These are phyloP conservation scores for Cutaneotrichosporon sp. DNA, from an alignment of 1,284 basidiomycete genomes.

Conservation along the genomic window DNA sequence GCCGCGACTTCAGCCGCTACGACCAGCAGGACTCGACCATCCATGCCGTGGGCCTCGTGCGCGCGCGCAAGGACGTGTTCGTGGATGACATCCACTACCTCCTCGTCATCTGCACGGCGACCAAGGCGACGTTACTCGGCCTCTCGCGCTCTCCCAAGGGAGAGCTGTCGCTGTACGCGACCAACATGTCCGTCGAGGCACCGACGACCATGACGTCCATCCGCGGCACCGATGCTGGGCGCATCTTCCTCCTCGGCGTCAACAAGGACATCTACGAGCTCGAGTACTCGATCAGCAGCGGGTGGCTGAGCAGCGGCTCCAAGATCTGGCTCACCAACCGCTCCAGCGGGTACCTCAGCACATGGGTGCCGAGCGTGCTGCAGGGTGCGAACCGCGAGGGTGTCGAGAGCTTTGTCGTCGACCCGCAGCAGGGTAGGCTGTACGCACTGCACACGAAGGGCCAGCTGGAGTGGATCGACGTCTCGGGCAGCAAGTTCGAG, in stretches of 20 bases:
- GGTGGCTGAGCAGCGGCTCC: constrained; percentile 68
- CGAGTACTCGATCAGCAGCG: constrained; percentile 85
- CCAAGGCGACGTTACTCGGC: constrained; percentile 82
- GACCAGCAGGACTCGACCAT: constrained; percentile 91
- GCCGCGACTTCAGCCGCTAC: constrained; percentile 63
- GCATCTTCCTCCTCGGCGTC: constrained; percentile 86
- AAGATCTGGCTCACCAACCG: constrained; percentile 56
- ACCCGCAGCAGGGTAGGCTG: constrained; percentile 39
- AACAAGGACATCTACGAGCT: constrained; percentile 92
- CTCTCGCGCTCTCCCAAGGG: constrained; percentile 61
- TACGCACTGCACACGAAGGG: constrained; percentile 42
- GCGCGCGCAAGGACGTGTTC: constrained; percentile 71
- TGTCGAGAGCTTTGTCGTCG: constrained; percentile 46
- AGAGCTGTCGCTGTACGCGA: constrained; percentile 86
- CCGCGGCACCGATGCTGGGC: constrained; percentile 73
- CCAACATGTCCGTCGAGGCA: constrained; percentile 74
- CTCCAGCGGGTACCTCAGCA: constrained; percentile 35
- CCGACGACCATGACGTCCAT: constrained; percentile 79
- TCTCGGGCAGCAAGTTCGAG: constrained; percentile 35
- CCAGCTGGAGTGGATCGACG: constrained; percentile 41
- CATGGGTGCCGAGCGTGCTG: constrained; percentile 34
- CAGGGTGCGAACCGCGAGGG: constrained; percentile 31
- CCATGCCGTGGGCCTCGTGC: constrained; percentile 78
- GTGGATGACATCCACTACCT: constrained; percentile 89
- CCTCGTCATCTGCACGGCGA: constrained; percentile 85